Evolutionary conservation across 2,329 filamentous ascomycete genomes (phyloP), one percentile per base, ranked within the genome.

Genomic region (Fusarium sterilihyphosum): DNA sequence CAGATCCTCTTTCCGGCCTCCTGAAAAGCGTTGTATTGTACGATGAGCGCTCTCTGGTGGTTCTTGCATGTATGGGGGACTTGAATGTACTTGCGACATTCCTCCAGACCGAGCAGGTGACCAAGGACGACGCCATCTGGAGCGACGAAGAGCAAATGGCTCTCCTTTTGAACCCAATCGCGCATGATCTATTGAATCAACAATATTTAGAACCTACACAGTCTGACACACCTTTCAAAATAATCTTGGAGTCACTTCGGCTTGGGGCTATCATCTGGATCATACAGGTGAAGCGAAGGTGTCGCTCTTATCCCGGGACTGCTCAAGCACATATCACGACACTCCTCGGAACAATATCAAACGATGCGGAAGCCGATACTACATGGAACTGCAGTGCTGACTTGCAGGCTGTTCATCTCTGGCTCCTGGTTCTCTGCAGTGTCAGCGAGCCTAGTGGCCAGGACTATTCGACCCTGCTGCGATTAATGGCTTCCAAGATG

Each of bases 181-280:
- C 60, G 29, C 53, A 67, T 20, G 44, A 37, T 7, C 52, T 67
- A n/a, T n/a, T 65, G 22, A 41, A 31, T 16, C 38, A 46, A 12
- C 24, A 26, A n/a, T 14, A 18, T 37, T 8, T 9, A 13, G 17
- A 26, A 6, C 8, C 10, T 52, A 14, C 20, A 10, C 18, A 54
- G 14, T 17, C 38, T 16, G 4, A 4, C 4, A 43, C 46, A n/a
- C 52, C 20, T 24, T 53, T 35, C 9, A 38, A 56, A 22, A 37
- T 44, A 29, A 20, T 61, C n/a, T 49, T 49, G 12, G 41, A 56
- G 29, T 29, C 54, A 18, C 54, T 68, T 65, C 47, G 54, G 47
- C 61, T 68, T 18, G 61, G 65, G 13, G 41, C 65, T n/a, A 60
- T 65, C 22, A 56, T 68, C 22, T 68, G 65, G 65, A 61, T 60